Conservation (phyloP, 2,329 filamentous ascomycete species). For the Thielaviopsis ethacetica region DNA sequence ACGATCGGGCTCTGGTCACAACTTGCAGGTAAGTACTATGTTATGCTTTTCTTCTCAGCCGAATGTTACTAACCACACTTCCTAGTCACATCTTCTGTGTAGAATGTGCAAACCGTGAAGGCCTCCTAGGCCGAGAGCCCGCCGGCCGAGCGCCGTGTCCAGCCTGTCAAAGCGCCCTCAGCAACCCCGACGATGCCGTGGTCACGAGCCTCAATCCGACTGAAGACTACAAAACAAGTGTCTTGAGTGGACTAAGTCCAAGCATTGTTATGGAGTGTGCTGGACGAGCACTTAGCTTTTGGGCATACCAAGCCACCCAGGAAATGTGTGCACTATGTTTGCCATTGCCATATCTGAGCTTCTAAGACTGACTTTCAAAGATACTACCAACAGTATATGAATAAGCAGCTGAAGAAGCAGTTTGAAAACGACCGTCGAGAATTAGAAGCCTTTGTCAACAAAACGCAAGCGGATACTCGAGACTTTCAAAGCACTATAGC, state of each 20-base stretch:
- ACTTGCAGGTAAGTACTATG: constrained; percentile 69
- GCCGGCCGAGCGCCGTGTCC: constrained; percentile 43
- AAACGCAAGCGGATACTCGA: constrained; percentile 59
- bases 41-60: not conserved
- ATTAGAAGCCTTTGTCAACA: constrained; percentile 56
- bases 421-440: constrained; percentile 43
- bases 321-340: constrained; percentile 45
- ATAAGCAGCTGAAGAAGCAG: constrained; percentile 56
- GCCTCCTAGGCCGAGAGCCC: constrained; percentile 32
- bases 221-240: constrained; percentile 80
- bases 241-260: constrained; percentile 69
- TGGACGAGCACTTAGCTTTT: constrained; percentile 62
- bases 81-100: constrained; percentile 71
- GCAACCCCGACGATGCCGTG: constrained; percentile 59
- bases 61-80: constrained; percentile 5
- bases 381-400: constrained; percentile 59
- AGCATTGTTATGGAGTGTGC: constrained; percentile 76
- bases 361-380: not conserved
- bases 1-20: constrained; percentile 62
- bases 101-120: constrained; percentile 49
- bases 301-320: constrained; percentile 71
- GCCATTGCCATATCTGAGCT: not conserved
- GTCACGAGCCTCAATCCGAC: constrained; percentile 56
- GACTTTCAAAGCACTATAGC: constrained; percentile 51
- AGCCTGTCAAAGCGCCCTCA: constrained; percentile 53